Evolutionary conservation across 1,284 basidiomycete genomes (phyloP).

Genomic region (Farysia itapuensis): DNA sequence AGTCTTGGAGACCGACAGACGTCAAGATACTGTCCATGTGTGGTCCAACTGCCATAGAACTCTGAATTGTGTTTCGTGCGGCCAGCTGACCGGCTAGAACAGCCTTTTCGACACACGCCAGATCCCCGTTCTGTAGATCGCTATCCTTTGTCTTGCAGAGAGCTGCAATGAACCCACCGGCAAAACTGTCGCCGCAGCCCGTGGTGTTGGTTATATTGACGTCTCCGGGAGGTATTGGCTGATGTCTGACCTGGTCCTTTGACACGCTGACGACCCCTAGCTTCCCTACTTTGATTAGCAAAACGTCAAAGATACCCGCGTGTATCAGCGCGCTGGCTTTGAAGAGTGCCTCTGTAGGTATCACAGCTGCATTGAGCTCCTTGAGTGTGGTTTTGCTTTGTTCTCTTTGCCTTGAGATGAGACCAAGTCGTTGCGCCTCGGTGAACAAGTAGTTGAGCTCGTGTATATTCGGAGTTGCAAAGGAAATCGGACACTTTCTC

Average conservation of each 20-base stretch:
- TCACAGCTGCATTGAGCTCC: not conserved
- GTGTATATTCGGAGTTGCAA: conserved; percentile 33
- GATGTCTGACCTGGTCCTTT: conserved; percentile 4
- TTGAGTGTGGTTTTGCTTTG: not conserved
- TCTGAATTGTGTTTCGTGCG: conserved; percentile 19
- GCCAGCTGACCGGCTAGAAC: conserved; percentile 25
- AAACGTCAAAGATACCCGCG: conserved; percentile 7
- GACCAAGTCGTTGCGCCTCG: conserved; percentile 2
- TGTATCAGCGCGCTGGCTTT: conserved; percentile 4
- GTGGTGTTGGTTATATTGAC: conserved; percentile 42
- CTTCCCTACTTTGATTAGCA: conserved; percentile 39
- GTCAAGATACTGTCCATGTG: conserved; percentile 16
- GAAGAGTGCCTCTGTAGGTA: conserved; percentile 1
- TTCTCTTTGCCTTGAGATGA: not conserved
- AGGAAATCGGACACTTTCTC: conserved; percentile 6
- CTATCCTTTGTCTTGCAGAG: conserved; percentile 3
- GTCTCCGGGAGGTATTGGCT: conserved; percentile 21
- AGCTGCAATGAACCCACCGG: conserved; percentile 44
- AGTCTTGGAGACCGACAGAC: no score
- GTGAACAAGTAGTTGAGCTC: conserved; percentile 26
- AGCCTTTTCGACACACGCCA: conserved; percentile 12
- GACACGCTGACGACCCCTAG: conserved; percentile 26
- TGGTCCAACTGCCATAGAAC: conserved; percentile 16
- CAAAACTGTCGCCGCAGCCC: conserved; percentile 57
- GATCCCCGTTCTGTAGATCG: no score